These are phyloP conservation scores for Curvularia verruculosa DNA, from an alignment of 2,329 filamentous ascomycete species.

Conservation along the genomic window DNA sequence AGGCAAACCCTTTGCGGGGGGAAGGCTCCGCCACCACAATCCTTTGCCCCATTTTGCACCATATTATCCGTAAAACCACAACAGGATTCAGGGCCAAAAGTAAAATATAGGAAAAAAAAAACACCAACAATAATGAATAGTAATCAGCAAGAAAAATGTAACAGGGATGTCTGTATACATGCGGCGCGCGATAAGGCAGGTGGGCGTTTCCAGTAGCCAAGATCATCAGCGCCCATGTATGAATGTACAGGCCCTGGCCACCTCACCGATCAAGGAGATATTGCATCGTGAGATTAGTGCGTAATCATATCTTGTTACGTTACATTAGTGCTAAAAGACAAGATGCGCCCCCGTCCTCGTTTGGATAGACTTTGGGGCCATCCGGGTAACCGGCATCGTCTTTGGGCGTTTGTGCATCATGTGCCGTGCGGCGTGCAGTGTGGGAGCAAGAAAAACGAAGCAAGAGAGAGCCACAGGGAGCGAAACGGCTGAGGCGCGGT, in stretches of 20 bases:
- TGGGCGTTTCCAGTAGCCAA: not conserved
- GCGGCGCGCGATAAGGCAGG: not conserved
- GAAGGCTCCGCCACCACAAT: not conserved
- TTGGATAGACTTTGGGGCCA: not conserved
- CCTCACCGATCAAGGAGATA: constrained; percentile 2
- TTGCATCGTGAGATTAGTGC: not conserved
- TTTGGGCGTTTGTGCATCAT: not conserved
- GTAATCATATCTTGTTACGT: not conserved
- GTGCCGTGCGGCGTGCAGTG: not conserved
- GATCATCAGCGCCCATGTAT: not conserved
- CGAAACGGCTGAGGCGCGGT: constrained; percentile 5
- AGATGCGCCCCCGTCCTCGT: not conserved
- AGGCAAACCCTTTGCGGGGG: not conserved
- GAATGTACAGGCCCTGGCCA: not conserved
- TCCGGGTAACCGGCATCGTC: not conserved
- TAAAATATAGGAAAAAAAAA: not conserved
- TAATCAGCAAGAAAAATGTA: not conserved
- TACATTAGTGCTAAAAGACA: not conserved
- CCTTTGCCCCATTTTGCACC: not conserved
- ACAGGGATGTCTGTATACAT: not conserved
- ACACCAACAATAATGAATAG: too few species aligned
- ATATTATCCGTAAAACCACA: not conserved
- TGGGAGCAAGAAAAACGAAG: not conserved
- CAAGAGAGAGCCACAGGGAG: not conserved
- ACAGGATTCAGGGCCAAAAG: not conserved